phyloP scores from a whole-genome alignment of 2,329 filamentous ascomycete species.

The Trichophyton schoenleinii region DNA sequence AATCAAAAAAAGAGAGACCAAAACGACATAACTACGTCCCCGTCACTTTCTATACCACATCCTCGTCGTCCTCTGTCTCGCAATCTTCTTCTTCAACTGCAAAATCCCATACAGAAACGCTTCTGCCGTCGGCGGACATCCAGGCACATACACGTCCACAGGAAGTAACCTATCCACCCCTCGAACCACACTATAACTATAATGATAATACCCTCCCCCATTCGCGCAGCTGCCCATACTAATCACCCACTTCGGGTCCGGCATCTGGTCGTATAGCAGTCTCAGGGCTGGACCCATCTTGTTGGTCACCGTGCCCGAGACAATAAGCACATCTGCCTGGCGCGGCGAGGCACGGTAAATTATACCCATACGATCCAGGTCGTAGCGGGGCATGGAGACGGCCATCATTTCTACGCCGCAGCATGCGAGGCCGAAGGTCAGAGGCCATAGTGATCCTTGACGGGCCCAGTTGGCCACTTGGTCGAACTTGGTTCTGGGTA shows the following conservation, averaged over 20 bases:
- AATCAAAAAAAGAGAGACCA: background rate
- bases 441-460: slow-evolving; percentile 74
- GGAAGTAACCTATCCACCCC: slow-evolving; percentile 67
- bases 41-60: slow-evolving; percentile 44
- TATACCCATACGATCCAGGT: slow-evolving; percentile 77
- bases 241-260: slow-evolving; percentile 75
- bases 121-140: slow-evolving; percentile 48
- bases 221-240: slow-evolving; percentile 79
- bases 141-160: slow-evolving; percentile 68
- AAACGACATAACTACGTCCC: background rate
- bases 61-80: slow-evolving; percentile 37
- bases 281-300: slow-evolving; percentile 89
- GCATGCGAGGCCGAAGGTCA: slow-evolving; percentile 80
- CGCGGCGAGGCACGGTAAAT: slow-evolving; percentile 82
- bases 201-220: slow-evolving; percentile 77
- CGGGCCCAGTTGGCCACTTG: slow-evolving; percentile 72
- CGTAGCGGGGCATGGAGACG: slow-evolving; percentile 74
- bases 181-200: slow-evolving; percentile 65
- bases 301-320: slow-evolving; percentile 84
- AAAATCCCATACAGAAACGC: slow-evolving; percentile 52
- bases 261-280: slow-evolving; percentile 93
- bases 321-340: slow-evolving; percentile 87
- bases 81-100: slow-evolving; percentile 65
- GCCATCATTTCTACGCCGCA: slow-evolving; percentile 92
- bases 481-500: slow-evolving; percentile 58